Base-by-base conservation (phyloP, 1,284 basidiomycete genomes). In the Athelia psychrophila region DNA sequence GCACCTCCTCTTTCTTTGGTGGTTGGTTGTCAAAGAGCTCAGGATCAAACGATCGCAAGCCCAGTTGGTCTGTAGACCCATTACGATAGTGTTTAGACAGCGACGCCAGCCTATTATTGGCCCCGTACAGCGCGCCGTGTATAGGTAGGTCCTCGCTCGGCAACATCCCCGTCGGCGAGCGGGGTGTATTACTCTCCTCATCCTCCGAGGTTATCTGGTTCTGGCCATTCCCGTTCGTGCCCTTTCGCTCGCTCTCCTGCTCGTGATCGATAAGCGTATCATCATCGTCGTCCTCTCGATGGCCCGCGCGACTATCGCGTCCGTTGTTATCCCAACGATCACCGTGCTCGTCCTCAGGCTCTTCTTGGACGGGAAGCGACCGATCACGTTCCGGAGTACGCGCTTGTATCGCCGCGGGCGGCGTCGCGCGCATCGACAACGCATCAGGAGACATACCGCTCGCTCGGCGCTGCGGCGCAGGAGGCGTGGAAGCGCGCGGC, bases 301-400 rank as follows among this genome's bases (percentile, higher is more conserved):
- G 64, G 22, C 59, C 72, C 16, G 57, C 62, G 18, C 70, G 67
- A 56, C 64, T 70, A 45, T 65, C 67, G 16, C 64, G 16, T 20
- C 44, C 38, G n/a, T 42, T 16, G n/a, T 42, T n/a, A 16, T 9
- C 20, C 38, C 38, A 42, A 9, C n/a, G 38, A 18, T 42, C 38
- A n/a, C 38, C 38, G 20, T 23, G 67, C 55, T 88, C 84, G 58
- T 88, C 87, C 58, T 88, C 87, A 23, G 77, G 74, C 57, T 90
- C 87, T 63, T 90, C 87, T 64, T 91, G 87, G 2, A 90, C 78
- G 5, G 88, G 88, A 23, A 91, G 72, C 27, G 86, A 87, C 45
- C 84, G 77, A 63, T 88, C 87, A 44, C 84, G 77, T 63, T 88
- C 87, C 2, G 86, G 82, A n/a, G 81, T 82, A 30, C 84, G 81